phyloP scores from a whole-genome alignment of 148 eudicot genomes.

The Gaultheria prostrata region DNA sequence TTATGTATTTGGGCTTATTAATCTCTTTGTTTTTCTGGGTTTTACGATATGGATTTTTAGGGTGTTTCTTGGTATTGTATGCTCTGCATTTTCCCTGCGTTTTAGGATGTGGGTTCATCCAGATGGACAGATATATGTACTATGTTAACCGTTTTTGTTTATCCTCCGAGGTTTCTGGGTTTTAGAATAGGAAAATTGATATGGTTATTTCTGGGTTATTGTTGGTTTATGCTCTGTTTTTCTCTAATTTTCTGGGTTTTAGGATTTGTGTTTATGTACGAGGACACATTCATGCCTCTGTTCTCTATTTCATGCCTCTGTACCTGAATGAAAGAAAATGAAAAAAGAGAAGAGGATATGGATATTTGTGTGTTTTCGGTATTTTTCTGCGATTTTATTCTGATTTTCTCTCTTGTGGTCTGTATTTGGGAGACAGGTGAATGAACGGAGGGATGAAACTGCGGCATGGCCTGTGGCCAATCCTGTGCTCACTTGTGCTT shows the following conservation, averaged over 20 bases:
- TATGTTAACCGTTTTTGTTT: too few species aligned
- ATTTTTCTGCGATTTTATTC: not conserved
- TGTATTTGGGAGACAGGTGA: constrained; percentile 38
- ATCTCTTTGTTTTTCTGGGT: not conserved
- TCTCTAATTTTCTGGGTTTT: not conserved
- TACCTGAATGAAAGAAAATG: not conserved
- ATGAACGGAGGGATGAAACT: constrained; percentile 50
- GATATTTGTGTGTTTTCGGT: not conserved
- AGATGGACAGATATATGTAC: too few species aligned
- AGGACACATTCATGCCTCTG: not conserved
- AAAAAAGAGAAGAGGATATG: not conserved
- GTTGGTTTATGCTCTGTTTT: not conserved
- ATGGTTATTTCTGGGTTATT: not conserved
- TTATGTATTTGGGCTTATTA: constrained; percentile 15
- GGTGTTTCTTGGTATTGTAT: not conserved
- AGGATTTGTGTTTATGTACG: not conserved
- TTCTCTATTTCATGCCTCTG: not conserved
- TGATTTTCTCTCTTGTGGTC: not conserved
- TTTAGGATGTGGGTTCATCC: not conserved
- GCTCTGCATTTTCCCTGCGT: not conserved
- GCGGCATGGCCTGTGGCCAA: constrained; percentile 94
- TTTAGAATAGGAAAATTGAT: not conserved
- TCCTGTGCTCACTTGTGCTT: constrained; percentile 84
- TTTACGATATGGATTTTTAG: not conserved
- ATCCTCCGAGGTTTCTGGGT: not conserved